A percentile compares a stretch with the other conserved stretches of the same genome.
Conservation (phyloP, 2,329 filamentous ascomycete genomes). For the Tothia fuscella region DNA sequence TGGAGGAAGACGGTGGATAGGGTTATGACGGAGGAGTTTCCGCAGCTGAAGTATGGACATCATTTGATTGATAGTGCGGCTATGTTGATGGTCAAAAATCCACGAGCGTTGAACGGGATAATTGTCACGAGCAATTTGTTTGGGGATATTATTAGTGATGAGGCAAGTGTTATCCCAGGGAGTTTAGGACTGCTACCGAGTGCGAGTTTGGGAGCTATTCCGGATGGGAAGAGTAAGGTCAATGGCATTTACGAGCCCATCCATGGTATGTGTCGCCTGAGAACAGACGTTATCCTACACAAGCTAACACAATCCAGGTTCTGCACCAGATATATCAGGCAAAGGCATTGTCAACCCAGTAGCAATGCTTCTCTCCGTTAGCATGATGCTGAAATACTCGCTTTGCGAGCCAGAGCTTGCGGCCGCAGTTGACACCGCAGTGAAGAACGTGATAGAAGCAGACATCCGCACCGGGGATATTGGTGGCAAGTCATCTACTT, state of each 20-base stretch:
- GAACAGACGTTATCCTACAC: neutral
- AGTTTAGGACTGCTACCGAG: conserved; percentile 79
- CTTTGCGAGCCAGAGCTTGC: conserved; percentile 69
- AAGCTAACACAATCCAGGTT: conserved; percentile 40
- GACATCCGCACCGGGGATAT: conserved; percentile 76
- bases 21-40: conserved; percentile 79
- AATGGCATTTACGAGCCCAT: conserved; percentile 98
- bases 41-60: conserved; percentile 69
- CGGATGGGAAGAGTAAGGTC: conserved; percentile 70
- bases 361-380: conserved; percentile 80
- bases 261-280: conserved; percentile 54
- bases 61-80: conserved; percentile 94
- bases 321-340: conserved; percentile 86
- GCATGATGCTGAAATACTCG: conserved; percentile 95
- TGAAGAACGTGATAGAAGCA: conserved; percentile 65
- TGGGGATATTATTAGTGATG: conserved; percentile 91
- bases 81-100: conserved; percentile 96
- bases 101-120: conserved; percentile 74
- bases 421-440: conserved; percentile 67
- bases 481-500: conserved; percentile 62
- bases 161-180: conserved; percentile 88
- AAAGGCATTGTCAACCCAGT: conserved; percentile 87
- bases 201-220: conserved; percentile 75
- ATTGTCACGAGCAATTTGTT: conserved; percentile 90
- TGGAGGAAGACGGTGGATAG: conserved; percentile 83